Evolutionary conservation across 1,139 yeast species (phyloP).

Genomic region (Yamadazyma kanchanaburiensis): DNA sequence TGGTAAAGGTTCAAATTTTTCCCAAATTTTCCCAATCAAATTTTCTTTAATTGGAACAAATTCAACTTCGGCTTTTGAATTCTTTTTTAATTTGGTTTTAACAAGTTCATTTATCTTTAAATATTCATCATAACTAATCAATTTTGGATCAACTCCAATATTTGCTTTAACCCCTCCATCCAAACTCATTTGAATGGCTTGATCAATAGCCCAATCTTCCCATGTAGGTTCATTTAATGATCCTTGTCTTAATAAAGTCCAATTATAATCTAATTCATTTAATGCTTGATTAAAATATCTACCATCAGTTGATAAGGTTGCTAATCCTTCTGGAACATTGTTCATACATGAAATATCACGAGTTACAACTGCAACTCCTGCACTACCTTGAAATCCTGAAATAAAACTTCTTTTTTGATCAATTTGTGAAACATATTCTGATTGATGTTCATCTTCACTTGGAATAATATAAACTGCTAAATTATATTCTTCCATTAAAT

Average conservation of each 20-base stretch:
- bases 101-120: slow-evolving; percentile 25
- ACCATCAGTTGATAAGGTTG: slow-evolving; percentile 90
- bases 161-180: slow-evolving; percentile 40
- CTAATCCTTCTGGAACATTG: slow-evolving; percentile 59
- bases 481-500: slow-evolving; percentile 59
- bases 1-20: slow-evolving; percentile 47
- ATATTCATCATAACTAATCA: slow-evolving; percentile 50
- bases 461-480: slow-evolving; percentile 82
- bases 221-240: slow-evolving; percentile 71
- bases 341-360: slow-evolving; percentile 62
- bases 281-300: slow-evolving; percentile 90
- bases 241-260: slow-evolving; percentile 84
- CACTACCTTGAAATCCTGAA: slow-evolving; percentile 90
- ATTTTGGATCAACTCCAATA: slow-evolving; percentile 57
- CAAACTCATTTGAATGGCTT: slow-evolving; percentile 52
- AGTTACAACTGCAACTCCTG: slow-evolving; percentile 88
- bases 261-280: slow-evolving; percentile 82
- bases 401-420: slow-evolving; percentile 87
- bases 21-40: slow-evolving; percentile 78
- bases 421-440: slow-evolving; percentile 76
- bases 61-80: slow-evolving; percentile 44
- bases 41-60: slow-evolving; percentile 66
- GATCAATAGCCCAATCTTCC: slow-evolving; percentile 79
- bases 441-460: slow-evolving; percentile 91
- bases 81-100: slow-evolving; percentile 17